A percentile compares a stretch with the other conserved stretches of the same genome.
Evolutionary conservation across 1,284 basidiomycete species (phyloP).

Genomic region (Fomitopsis schrenkii): DNA sequence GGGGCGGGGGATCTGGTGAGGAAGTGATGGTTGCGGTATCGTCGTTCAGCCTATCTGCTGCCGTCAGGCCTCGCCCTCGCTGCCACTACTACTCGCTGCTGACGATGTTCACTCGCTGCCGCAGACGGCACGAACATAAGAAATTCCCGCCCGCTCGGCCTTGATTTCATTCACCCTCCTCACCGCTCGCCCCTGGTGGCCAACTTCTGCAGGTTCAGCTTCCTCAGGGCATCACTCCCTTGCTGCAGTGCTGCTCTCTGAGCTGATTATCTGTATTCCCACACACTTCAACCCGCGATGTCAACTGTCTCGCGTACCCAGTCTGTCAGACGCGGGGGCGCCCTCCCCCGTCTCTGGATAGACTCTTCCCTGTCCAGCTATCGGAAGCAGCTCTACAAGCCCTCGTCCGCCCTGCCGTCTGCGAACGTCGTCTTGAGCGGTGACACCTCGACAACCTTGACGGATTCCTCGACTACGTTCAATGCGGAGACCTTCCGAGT

Average conservation of each 20-base stretch:
- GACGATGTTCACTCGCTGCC: not conserved
- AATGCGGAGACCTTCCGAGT: slow-evolving; percentile 36
- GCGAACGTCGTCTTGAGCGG: slow-evolving; percentile 18
- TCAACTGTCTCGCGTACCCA: slow-evolving; percentile 11
- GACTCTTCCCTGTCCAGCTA: slow-evolving; percentile 36
- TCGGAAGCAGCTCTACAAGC: slow-evolving; percentile 12
- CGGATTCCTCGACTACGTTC: slow-evolving; percentile 24
- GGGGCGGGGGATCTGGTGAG: not conserved
- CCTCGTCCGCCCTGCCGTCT: slow-evolving; percentile 19
- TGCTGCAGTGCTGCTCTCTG: slow-evolving; percentile 2
- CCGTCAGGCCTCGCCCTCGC: not conserved
- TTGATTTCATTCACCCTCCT: not conserved
- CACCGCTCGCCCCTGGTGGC: not conserved
- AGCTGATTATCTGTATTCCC: not conserved
- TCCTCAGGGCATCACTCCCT: not conserved
- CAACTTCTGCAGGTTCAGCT: not conserved
- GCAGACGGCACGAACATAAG: not conserved
- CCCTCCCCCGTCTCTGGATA: slow-evolving; percentile 42
- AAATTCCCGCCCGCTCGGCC: not conserved
- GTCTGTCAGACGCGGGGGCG: slow-evolving; percentile 14
- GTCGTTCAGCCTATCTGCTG: not conserved
- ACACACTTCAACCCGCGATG: slow-evolving; percentile 7
- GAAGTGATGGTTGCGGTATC: not conserved
- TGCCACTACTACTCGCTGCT: not conserved
- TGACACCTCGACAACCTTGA: slow-evolving; percentile 16